Evolutionary conservation across 306 rosid species (phyloP).

Genomic region (Alnus glutinosa): DNA sequence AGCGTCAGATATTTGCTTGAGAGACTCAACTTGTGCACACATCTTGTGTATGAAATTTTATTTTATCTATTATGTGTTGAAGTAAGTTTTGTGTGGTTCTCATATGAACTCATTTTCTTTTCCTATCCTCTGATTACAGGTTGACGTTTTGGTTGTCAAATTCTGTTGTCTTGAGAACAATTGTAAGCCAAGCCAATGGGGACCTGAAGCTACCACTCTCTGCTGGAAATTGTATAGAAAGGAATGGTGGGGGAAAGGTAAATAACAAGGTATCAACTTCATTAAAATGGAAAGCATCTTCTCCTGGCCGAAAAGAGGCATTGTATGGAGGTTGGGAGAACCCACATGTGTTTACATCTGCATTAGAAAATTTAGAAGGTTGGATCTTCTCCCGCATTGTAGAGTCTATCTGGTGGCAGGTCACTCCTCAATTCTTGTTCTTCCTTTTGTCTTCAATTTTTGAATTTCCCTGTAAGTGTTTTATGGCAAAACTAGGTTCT

Average conservation of each 20-base stretch:
- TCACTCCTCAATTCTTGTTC: constrained; percentile 21
- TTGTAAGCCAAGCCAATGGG: constrained; percentile 55
- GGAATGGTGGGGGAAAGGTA: constrained; percentile 50
- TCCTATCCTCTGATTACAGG: constrained; percentile 49
- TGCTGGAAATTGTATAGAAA: constrained; percentile 41
- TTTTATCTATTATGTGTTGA: background rate
- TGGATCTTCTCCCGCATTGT: constrained; percentile 95
- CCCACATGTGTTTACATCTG: constrained; percentile 52
- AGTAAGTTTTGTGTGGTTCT: background rate
- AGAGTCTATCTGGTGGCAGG: constrained; percentile 99
- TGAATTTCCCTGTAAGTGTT: constrained; percentile 11
- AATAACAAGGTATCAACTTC: constrained; percentile 43
- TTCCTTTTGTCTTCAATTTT: constrained; percentile 5
- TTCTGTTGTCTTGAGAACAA: constrained; percentile 73
- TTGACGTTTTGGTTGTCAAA: constrained; percentile 92
- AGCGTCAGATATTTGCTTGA: constrained; percentile 11
- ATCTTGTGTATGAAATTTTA: background rate
- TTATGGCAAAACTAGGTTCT: constrained; percentile 12
- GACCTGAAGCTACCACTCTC: constrained; percentile 34
- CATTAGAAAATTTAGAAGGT: constrained; percentile 80
- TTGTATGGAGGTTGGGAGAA: constrained; percentile 64
- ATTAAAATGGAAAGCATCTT: constrained; percentile 63
- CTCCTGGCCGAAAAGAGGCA: constrained; percentile 48
- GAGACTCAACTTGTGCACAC: constrained; percentile 8
- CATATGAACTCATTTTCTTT: constrained; percentile 18